Percentiles rank a stretch among this genome's conserved stretches.
Evolutionary conservation across 2,329 filamentous ascomycete genomes (phyloP).

Genomic region (Claviceps digitariae): DNA sequence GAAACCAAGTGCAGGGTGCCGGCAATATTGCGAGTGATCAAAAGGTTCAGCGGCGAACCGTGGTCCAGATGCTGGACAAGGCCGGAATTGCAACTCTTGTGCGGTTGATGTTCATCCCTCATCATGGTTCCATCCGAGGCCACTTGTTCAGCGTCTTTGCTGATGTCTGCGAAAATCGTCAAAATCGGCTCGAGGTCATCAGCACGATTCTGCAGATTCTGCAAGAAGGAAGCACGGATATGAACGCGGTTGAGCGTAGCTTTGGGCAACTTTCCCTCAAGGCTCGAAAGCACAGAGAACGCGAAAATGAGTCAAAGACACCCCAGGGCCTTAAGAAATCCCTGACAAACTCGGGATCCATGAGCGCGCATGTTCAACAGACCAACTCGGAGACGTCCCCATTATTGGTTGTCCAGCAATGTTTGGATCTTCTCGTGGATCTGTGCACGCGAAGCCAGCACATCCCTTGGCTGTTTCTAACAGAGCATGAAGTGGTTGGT

Average conservation of each 20-base stretch:
- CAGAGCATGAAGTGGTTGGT: constrained; percentile 70
- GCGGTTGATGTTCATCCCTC: constrained; percentile 95
- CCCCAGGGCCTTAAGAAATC: constrained; percentile 69
- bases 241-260: constrained; percentile 86
- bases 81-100: constrained; percentile 89
- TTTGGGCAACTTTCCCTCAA: constrained; percentile 86
- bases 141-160: constrained; percentile 79
- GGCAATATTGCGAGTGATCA: constrained; percentile 32
- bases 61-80: constrained; percentile 95
- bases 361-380: constrained; percentile 24
- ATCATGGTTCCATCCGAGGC: constrained; percentile 72
- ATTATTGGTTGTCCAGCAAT: constrained; percentile 90
- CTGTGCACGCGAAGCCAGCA: constrained; percentile 75
- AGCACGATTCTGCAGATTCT: constrained; percentile 85
- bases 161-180: constrained; percentile 90
- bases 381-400: constrained; percentile 82
- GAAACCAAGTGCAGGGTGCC: constrained; percentile 10
- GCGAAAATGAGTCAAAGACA: constrained; percentile 52
- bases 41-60: constrained; percentile 63
- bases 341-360: constrained; percentile 41
- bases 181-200: constrained; percentile 87
- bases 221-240: constrained; percentile 88
- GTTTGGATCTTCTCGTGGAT: constrained; percentile 71
- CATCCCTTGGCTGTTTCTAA: constrained; percentile 83
- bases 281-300: constrained; percentile 66